Conservation (phyloP, 495 filamentous ascomycete species). For the Evansstolkia leycettana region DNA sequence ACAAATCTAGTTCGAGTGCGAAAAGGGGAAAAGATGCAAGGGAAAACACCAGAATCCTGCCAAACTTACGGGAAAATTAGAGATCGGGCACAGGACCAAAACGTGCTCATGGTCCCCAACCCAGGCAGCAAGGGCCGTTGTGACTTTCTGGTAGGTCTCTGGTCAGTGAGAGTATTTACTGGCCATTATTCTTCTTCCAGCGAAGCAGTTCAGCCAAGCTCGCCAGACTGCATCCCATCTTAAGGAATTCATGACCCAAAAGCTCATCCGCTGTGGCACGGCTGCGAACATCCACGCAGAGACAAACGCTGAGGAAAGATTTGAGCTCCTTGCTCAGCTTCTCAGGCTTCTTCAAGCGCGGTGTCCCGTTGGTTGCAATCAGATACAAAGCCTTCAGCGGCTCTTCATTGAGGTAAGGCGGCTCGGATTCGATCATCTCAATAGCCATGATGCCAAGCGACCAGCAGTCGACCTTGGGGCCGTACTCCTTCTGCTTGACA, state of each 20-base stretch:
- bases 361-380: conserved; percentile 95
- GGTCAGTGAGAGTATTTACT: background rate
- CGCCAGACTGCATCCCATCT: conserved; percentile 51
- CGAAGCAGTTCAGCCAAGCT: conserved; percentile 78
- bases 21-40: conserved; percentile 5
- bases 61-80: too few species aligned
- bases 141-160: background rate
- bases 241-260: conserved; percentile 68
- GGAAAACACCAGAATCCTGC: too few species aligned
- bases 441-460: conserved; percentile 99
- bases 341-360: conserved; percentile 91
- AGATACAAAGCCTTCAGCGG: conserved; percentile 91
- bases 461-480: conserved; percentile 97
- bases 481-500: conserved; percentile 98
- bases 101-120: too few species aligned
- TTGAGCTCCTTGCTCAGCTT: conserved; percentile 95
- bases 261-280: conserved; percentile 84
- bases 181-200: conserved; percentile 38
- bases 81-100: too few species aligned
- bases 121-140: too few species aligned
- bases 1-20: conserved; percentile 6
- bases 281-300: conserved; percentile 93
- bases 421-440: conserved; percentile 98
- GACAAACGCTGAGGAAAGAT: conserved; percentile 85
- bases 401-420: conserved; percentile 95